Base-by-base conservation (phyloP, 202 grass and related monocot species). In the Setaria viridis region DNA sequence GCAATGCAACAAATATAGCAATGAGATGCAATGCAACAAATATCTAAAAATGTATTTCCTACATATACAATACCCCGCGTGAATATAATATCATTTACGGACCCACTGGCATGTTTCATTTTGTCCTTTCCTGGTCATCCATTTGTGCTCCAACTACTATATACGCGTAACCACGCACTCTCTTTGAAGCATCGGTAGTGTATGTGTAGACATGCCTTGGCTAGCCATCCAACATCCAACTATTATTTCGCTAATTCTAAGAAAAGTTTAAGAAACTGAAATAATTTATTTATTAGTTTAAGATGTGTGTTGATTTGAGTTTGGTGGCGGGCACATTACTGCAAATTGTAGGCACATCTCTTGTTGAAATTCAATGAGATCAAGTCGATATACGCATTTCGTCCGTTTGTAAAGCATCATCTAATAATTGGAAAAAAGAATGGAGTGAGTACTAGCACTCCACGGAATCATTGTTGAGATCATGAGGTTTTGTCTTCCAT, bases 401-500 rank as follows among this genome's bases (percentile, higher is more conserved):
- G 25, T 60, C 57, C 10, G 57, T 25, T 17, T 53, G 33, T 66
- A 54, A 37, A 30, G 9, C 57, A 60, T 60, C n/a, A 60, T 60
- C 20, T 57, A 58, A 58, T 21, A 21, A 4, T n/a, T 25, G 9
- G 25, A 25, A 29, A 21, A 20, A 7, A 56, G 10, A 3, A 19
- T 17, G 21, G 21, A 72, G 45, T 13, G 4, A 32, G 11, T 33
- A 63, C 29, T 63, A 54, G 10, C 32, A 73, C 25, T 25, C 1
- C 14, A 67, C 20, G 15, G 17, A 64, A 64, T 39, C 11, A 16
- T 2, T 25, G 62, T 67, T 80, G 76, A 45, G 79, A 70, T 70
- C 79, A 70, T 30, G 37, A 11, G 57, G 15, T 58, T 47, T 60
- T 58, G 80, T 82, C 67, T 62, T 73, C 29, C 54, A 82, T 49